Evolutionary conservation across 129 eudicot genomes (phyloP).

Genomic region (Artemisia annua): DNA sequence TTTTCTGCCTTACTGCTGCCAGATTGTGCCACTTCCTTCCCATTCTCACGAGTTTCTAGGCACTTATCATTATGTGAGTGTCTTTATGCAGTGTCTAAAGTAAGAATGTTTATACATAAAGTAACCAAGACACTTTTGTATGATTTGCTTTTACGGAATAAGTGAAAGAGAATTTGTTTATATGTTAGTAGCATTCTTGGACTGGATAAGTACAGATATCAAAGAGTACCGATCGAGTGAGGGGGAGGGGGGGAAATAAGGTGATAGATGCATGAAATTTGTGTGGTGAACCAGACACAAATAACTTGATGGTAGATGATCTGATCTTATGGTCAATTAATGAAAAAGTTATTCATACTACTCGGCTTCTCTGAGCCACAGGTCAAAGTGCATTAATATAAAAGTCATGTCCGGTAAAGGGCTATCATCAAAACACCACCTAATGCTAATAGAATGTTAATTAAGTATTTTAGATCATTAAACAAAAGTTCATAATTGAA

Average conservation of each 20-base stretch:
- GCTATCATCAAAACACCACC: background rate
- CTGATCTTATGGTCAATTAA: background rate
- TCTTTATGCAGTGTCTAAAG: no score
- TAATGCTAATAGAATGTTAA: slow-evolving; percentile 13
- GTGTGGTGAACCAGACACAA: background rate
- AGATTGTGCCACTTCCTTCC: slow-evolving; percentile 47
- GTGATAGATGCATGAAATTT: background rate
- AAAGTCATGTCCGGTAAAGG: background rate
- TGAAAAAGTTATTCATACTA: background rate
- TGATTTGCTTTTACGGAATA: no score
- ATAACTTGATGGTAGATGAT: background rate
- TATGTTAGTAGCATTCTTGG: background rate
- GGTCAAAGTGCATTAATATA: background rate
- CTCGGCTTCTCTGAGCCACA: background rate
- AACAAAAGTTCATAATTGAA: background rate
- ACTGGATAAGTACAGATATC: background rate
- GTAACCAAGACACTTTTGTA: no score
- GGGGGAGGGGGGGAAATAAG: background rate
- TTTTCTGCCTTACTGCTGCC: slow-evolving; percentile 19
- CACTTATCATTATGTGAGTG: slow-evolving; percentile 33
- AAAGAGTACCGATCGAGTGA: background rate
- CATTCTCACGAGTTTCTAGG: slow-evolving; percentile 46
- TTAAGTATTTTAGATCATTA: background rate
- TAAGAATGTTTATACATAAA: no score
- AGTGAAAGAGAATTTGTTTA: background rate